A percentile compares a stretch with the other conserved stretches of the same genome.
Conservation (phyloP, 2,329 filamentous ascomycete genomes). For the Fusarium fujikuroi region DNA sequence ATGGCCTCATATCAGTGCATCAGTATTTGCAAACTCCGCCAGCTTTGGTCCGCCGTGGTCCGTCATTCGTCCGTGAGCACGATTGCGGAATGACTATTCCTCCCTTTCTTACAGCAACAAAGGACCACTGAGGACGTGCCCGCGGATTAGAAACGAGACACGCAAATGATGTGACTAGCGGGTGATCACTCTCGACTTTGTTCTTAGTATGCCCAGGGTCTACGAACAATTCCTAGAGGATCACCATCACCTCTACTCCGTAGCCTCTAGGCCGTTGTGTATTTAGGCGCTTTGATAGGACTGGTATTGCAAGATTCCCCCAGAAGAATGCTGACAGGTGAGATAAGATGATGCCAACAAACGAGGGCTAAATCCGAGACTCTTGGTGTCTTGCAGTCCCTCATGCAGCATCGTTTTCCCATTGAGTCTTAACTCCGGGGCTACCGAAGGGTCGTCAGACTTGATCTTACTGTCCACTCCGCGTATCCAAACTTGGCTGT, state of each 20-base stretch:
- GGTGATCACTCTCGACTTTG: neutral
- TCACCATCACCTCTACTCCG: neutral
- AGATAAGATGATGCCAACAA: constrained; percentile 20
- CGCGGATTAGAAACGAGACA: neutral
- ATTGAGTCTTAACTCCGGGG: constrained; percentile 37
- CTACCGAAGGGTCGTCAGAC: constrained; percentile 28
- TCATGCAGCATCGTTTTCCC: neutral
- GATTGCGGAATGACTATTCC: neutral
- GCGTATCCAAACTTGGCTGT: constrained; percentile 3
- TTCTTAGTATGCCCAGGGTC: constrained; percentile 1
- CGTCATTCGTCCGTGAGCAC: constrained; percentile 16
- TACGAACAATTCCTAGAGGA: constrained; percentile 5
- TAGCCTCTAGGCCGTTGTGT: neutral
- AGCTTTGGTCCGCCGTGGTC: constrained; percentile 6
- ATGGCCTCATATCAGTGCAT: constrained; percentile 12
- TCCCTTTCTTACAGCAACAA: neutral
- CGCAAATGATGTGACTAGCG: neutral
- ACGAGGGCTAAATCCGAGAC: neutral
- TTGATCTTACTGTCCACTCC: constrained; percentile 22
- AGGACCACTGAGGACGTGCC: neutral
- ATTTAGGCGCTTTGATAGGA: constrained; percentile 1
- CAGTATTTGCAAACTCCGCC: constrained; percentile 30
- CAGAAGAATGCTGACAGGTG: constrained; percentile 28
- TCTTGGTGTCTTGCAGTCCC: neutral
- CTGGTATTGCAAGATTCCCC: neutral